Base-by-base conservation (phyloP, 345 rosid genomes). In the Dovyalis caffra region DNA sequence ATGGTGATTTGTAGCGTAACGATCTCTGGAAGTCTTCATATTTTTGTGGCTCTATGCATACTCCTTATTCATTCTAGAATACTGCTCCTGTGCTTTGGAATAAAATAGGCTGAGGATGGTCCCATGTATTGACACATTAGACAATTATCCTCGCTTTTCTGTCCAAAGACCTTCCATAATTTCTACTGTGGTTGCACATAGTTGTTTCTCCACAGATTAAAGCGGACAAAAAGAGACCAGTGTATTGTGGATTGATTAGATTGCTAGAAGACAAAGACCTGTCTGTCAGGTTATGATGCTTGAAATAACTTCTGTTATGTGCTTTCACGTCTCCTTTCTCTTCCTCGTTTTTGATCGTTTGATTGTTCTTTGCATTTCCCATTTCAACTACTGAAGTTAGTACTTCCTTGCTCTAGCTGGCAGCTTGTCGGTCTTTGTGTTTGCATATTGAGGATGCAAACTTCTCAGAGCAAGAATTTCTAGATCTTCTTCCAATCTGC, bases 361-460 rank as follows among this genome's bases (percentile, higher is more conserved):
- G 32, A 37, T 7, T 34, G 32, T 34, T 25, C 45, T 28, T 29
- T 43, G 8, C 74, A 28, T 26, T 53, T 15, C 56, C 35, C 38
- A 43, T 67, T 56, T 80, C 81, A 47, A 77, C 58, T 72, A 74
- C 82, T 88, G 82, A 81, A 64, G 32, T 82, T 51, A n/a, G 70
- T 81, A 40, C 74, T 81, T 82, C 80, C 12, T 75, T 79, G 77
- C 72, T 83, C 73, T 78, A 95, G 99, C 88, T 95, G 85, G 99
- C 98, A 80, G 98, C 99, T 76, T 93, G 98, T 82, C 87, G 99
- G 66, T 89, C 99, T 67, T 80, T 93, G 85, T 95, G 94, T 88
- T 85, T 80, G 67, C 96, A 95, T 76, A 79, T 95, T 69, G 98
- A 95, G 84, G 99, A 95, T 87, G 96, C 99, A 49, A 93, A 93